Evolutionary conservation across 1,284 basidiomycete genomes (phyloP).

Genomic region (Ustilago loliicola): DNA sequence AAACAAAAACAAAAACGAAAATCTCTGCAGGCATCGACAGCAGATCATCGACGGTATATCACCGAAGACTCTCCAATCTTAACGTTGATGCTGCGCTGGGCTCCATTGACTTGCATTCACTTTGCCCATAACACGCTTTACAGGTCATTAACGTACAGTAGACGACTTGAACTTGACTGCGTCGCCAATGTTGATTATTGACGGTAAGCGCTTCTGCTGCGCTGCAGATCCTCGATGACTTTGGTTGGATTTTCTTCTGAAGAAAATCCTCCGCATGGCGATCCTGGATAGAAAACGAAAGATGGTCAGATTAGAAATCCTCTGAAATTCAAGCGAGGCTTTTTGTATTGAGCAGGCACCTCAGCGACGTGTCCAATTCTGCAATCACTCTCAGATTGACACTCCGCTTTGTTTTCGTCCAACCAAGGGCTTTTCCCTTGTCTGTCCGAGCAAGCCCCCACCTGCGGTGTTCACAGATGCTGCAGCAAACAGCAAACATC

Average conservation of each 20-base stretch:
- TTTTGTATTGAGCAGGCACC: background rate
- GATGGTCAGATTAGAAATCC: background rate
- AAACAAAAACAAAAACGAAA: background rate
- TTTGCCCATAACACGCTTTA: too few species aligned
- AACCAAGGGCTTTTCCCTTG: too few species aligned
- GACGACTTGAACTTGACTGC: too few species aligned
- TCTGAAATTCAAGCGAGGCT: background rate
- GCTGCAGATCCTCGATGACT: conserved; percentile 7
- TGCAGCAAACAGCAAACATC: conserved; percentile 6
- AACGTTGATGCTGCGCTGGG: too few species aligned
- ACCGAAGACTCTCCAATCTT: background rate
- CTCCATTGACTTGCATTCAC: too few species aligned
- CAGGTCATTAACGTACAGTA: too few species aligned
- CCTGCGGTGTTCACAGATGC: background rate
- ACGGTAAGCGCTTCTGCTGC: background rate
- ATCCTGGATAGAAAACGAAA: background rate
- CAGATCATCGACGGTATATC: background rate
- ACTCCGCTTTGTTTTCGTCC: conserved; percentile 17
- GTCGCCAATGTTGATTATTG: background rate
- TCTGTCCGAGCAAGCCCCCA: conserved; percentile 1
- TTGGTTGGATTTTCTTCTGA: background rate
- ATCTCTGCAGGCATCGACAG: background rate
- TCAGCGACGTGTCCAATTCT: conserved; percentile 30
- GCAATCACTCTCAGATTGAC: conserved; percentile 16
- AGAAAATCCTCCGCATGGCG: conserved; percentile 1